Percentiles rank a stretch among this genome's conserved stretches.
Conservation (phyloP, 805 yeast genomes). For the Candida boidinii region DNA sequence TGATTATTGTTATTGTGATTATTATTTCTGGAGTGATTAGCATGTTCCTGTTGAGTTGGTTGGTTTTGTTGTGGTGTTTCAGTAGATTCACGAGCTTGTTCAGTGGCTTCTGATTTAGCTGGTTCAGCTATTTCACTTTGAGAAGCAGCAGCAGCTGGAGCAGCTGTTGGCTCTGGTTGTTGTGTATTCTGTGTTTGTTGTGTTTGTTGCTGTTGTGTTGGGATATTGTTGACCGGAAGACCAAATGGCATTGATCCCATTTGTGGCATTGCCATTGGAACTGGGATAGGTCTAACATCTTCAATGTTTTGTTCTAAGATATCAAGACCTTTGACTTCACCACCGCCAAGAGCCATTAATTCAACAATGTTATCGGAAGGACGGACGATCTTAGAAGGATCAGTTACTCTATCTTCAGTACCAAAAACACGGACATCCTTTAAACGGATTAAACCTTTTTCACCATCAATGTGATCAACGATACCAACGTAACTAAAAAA, state of each 20-base stretch:
- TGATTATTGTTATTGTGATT: slow-evolving; percentile 8
- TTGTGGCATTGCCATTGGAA: slow-evolving; percentile 23
- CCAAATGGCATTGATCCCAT: slow-evolving; percentile 4
- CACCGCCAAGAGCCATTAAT: slow-evolving; percentile 78
- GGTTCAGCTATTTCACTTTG: slow-evolving; percentile 1
- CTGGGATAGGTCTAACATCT: slow-evolving; percentile 48
- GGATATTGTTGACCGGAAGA: too few relatives aligned
- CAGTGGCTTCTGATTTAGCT: neutral
- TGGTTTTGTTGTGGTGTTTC: neutral
- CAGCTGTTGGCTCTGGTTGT: slow-evolving; percentile 11
- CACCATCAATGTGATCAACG: slow-evolving; percentile 82
- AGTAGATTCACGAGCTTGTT: slow-evolving; percentile 2
- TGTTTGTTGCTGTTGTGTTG: slow-evolving; percentile 4
- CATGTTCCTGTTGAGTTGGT: slow-evolving; percentile 6
- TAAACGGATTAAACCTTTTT: slow-evolving; percentile 82
- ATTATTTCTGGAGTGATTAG: slow-evolving; percentile 12
- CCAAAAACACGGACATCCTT: slow-evolving; percentile 77
- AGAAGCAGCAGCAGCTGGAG: slow-evolving; percentile 10
- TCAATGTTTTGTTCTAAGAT: slow-evolving; percentile 69
- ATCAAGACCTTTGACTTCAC: slow-evolving; percentile 82
- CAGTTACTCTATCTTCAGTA: slow-evolving; percentile 79
- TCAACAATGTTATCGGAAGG: slow-evolving; percentile 61
- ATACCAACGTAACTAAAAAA: slow-evolving; percentile 72
- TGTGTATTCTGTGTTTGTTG: slow-evolving; percentile 11
- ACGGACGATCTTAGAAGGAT: slow-evolving; percentile 66